Base-by-base conservation (phyloP, 2,329 filamentous ascomycete species). In the Penicillium sp. region DNA sequence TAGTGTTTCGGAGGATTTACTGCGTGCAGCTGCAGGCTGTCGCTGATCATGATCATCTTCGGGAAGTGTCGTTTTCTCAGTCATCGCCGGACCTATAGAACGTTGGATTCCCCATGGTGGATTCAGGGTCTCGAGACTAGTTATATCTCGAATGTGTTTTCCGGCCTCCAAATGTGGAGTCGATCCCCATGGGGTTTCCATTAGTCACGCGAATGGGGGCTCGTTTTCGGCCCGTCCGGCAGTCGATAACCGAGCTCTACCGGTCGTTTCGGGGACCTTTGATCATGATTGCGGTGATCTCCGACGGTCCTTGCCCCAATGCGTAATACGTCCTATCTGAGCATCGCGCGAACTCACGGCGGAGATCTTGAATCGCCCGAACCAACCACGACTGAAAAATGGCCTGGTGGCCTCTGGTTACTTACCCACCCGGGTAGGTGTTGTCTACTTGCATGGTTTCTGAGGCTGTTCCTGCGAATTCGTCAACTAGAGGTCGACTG, bases 231-330 rank as follows among this genome's bases (percentile, higher is more conserved):
- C 33, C 54, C 47, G n/a, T 30, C 27, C 58, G 60, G 60, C 57
- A 63, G 13, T 58, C 22, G 11, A 49, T 61, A 58, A 30, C 60
- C 58, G 60, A 63, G 50, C 55, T 58, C 57, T 63, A 54, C 60
- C 58, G 58, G 46, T 52, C 22, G 28, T 33, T 28, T 44, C 28
- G 14, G 45, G 35, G 13, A 13, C 11, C 11, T 2, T 22, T 30
- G 27, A 25, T 28, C 11, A 31, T 14, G 20, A 22, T 16, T 33
- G 24, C 45, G 49, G 46, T 31, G 45, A 53, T 36, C 54, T 54
- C 48, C 50, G 50, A 55, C 11, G 13, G 22, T 8, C 13, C 3
- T 14, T 24, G 13, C 18, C 36, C n/a, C 31, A 35, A 16, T 3
- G 6, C 5, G n/a, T 35, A n/a, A 35, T 9, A n/a, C n/a, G 14